Base-by-base conservation (phyloP, 2,329 filamentous ascomycete species). In the Stromatinia cepivora region DNA sequence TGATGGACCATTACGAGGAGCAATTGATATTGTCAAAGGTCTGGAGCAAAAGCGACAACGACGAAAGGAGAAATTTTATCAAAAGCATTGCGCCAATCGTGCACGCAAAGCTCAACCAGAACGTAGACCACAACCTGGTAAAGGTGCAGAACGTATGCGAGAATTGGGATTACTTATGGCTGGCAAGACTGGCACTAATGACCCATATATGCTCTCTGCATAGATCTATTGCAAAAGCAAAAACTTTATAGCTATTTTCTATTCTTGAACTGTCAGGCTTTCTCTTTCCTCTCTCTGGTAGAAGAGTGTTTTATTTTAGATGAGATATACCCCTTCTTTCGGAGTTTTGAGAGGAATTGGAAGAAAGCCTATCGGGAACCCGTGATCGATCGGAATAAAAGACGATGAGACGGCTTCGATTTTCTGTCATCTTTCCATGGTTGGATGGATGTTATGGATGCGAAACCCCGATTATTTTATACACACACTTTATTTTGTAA, bases 11-110 rank as follows among this genome's bases (percentile, higher is more conserved):
- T 87, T 92, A 13, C 91, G 95, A 72, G 93, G 93, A n/a, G 94
- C 95, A 48, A 96, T 99, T 74, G 95, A 98, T 80, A 99, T 97
- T 71, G 92, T 97, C 80, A 97, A 97, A 80, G 95, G 95, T 11
- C 86, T 99, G 1, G 95, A 99, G 82, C 90, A 92, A 81, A 98
- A 97, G 83, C 90, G 94, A 36, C 92, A 95, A 82, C 90, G 95
- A 73, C 91, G 95, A 75, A 93, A 91, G 81, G 94, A 98, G 81
- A 97, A 97, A 81, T 91, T 93, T 77, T 90, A 92, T 78, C 90
- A 94, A 76, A 95, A 97, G 79, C 91, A 94, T 78, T 68, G 66
- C 48, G 96, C 92, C 82, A 90, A 93, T 78, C 92, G 93, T 4
- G 85, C 86, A 75, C 86, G 87, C 72, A 89, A 88, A 75, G 88